phyloP scores from a whole-genome alignment of 225 moss, liverwort and hornwort genomes.

The Physcomitrium patens region DNA sequence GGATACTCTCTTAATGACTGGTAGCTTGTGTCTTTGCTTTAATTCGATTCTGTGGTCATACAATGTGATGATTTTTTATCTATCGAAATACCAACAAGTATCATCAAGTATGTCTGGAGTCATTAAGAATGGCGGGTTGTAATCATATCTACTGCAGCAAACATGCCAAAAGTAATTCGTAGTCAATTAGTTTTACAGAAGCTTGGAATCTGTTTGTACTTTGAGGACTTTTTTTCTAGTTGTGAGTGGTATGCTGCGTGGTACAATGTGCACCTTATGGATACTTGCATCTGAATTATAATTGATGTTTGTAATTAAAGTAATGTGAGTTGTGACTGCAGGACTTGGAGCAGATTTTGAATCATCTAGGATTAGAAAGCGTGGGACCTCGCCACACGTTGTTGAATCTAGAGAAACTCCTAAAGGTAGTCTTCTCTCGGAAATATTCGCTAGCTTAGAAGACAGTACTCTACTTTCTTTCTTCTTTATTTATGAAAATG shows the following conservation, averaged over 20 bases:
- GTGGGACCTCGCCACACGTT: conserved; percentile 97
- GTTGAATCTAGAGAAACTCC: conserved; percentile 85
- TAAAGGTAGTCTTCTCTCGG: conserved; percentile 60
- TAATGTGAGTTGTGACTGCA: conserved; percentile 47
- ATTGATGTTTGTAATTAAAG: conserved; percentile 11
- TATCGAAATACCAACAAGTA: not conserved
- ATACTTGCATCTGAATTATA: not conserved
- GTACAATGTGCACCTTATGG: too few species aligned
- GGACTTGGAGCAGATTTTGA: conserved; percentile 98
- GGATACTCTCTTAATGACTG: conserved; percentile 1
- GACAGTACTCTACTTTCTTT: conserved; percentile 24
- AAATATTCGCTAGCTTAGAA: conserved; percentile 53
- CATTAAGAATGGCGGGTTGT: not conserved
- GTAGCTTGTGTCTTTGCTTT: conserved; percentile 12
- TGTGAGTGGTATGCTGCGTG: too few species aligned
- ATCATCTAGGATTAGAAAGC: conserved; percentile 80
- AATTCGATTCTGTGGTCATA: not conserved
- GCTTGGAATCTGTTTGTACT: too few species aligned
- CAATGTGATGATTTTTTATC: not conserved
- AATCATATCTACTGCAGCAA: too few species aligned
- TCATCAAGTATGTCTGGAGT: not conserved
- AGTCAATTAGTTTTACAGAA: too few species aligned
- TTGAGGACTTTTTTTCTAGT: too few species aligned
- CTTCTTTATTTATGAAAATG: conserved; percentile 29
- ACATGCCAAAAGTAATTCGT: too few species aligned